Evolutionary conservation across 352 stramenopile species (phyloP).

Genomic region (Phytophthora parvispora): DNA sequence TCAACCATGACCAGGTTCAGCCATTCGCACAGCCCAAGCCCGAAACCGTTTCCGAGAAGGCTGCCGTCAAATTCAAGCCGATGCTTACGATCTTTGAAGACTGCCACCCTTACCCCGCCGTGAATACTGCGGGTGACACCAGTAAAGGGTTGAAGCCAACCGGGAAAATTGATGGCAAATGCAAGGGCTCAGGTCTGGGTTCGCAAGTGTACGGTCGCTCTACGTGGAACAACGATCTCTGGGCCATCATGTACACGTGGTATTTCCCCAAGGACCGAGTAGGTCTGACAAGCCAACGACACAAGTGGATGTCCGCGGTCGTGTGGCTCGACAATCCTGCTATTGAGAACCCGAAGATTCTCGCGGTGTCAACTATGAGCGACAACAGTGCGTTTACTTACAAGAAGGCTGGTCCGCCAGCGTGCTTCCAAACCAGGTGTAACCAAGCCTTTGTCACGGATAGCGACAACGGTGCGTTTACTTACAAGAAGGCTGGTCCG

Average conservation of each 20-base stretch:
- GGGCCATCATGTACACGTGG: slow-evolving; percentile 17
- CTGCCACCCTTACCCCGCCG: neutral
- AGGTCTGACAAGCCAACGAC: neutral
- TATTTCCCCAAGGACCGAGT: slow-evolving; percentile 13
- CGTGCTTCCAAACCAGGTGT: neutral
- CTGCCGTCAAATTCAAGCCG: slow-evolving; percentile 16
- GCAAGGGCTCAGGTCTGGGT: neutral
- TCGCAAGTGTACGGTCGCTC: slow-evolving; percentile 24
- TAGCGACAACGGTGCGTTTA: neutral
- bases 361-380: neutral
- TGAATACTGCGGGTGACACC: slow-evolving; percentile 9
- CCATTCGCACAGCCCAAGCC: slow-evolving; percentile 5
- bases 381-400: neutral
- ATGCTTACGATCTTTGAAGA: neutral
- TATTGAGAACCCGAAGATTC: neutral
- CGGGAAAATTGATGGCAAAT: neutral
- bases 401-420: neutral
- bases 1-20: slow-evolving; percentile 11
- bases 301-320: slow-evolving; percentile 1
- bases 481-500: neutral
- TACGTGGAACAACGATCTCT: neutral
- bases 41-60: slow-evolving; percentile 9
- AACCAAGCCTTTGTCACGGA: no score
- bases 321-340: slow-evolving; percentile 12
- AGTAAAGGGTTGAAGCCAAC: neutral